A percentile compares a stretch with the other conserved stretches of the same genome.
Evolutionary conservation across 768 basidiomycete species (phyloP).

Genomic region (Suillus subluteus): DNA sequence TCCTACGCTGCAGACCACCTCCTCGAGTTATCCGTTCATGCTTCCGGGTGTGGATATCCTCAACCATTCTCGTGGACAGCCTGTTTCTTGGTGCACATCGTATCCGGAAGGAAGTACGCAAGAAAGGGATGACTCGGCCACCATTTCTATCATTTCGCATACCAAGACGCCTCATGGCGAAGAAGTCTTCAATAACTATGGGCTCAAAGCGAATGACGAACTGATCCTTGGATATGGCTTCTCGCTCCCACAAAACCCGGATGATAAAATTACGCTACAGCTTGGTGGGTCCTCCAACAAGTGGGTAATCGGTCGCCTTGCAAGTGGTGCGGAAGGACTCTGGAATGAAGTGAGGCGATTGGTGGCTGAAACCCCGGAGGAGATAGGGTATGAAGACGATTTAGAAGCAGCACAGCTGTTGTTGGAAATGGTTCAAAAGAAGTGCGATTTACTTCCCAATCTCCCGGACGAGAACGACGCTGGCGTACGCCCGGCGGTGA

Average conservation of each 20-base stretch:
- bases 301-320: constrained; percentile 69
- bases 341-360: constrained; percentile 57
- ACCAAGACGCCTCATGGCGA: constrained; percentile 39
- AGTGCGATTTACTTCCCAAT: constrained; percentile 54
- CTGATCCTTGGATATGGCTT: constrained; percentile 94
- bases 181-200: constrained; percentile 91
- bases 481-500: constrained; percentile 57
- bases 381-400: constrained; percentile 54
- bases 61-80: constrained; percentile 81
- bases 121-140: constrained; percentile 39
- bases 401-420: constrained; percentile 63
- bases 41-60: constrained; percentile 86
- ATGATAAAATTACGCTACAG: constrained; percentile 84
- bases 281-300: constrained; percentile 56
- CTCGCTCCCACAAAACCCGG: constrained; percentile 74
- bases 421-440: constrained; percentile 62
- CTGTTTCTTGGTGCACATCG: constrained; percentile 81
- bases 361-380: constrained; percentile 31
- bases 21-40: constrained; percentile 71
- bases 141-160: constrained; percentile 68
- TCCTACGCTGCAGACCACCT: constrained; percentile 52
- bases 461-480: constrained; percentile 22
- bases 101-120: constrained; percentile 30
- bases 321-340: constrained; percentile 55
- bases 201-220: constrained; percentile 87